Evolutionary conservation across 2,329 filamentous ascomycete species (phyloP).

Genomic region (Exophiala lecanii-corni): DNA sequence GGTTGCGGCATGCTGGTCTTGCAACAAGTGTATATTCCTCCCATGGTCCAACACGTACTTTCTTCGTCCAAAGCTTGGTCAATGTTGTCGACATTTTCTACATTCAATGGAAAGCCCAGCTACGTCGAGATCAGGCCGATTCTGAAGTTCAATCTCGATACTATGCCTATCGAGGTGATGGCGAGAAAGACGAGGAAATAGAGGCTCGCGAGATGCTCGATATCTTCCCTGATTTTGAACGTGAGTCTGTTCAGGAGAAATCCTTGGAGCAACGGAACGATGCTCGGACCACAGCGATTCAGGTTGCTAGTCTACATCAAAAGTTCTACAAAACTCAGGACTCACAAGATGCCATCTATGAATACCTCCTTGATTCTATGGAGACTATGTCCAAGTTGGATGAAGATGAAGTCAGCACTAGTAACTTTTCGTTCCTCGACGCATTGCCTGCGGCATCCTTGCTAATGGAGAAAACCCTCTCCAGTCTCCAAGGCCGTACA

Average conservation of each 20-base stretch:
- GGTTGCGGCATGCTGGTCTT: constrained; percentile 14
- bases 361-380: constrained; percentile 29
- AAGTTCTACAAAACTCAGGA: constrained; percentile 37
- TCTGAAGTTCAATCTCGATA: constrained; percentile 69
- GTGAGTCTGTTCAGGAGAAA: constrained; percentile 7
- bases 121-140: constrained; percentile 70
- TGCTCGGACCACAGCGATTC: constrained; percentile 54
- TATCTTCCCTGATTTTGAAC: constrained; percentile 54
- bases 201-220: constrained; percentile 71
- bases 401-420: constrained; percentile 17
- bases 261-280: constrained; percentile 33
- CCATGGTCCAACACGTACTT: neutral
- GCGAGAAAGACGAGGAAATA: constrained; percentile 69
- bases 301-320: constrained; percentile 58
- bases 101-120: constrained; percentile 70
- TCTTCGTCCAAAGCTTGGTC: constrained; percentile 7
- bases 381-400: constrained; percentile 32
- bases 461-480: constrained; percentile 58
- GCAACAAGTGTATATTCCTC: constrained; percentile 1
- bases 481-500: constrained; percentile 39
- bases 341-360: constrained; percentile 29
- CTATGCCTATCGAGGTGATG: constrained; percentile 76
- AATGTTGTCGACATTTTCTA: constrained; percentile 64
- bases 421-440: constrained; percentile 15
- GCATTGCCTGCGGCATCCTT: constrained; percentile 65